A percentile compares a stretch with the other conserved stretches of the same genome.
These are phyloP conservation scores for Nitzschia palea DNA, from an alignment of 108 stramenopile species.

Conservation along the genomic window DNA sequence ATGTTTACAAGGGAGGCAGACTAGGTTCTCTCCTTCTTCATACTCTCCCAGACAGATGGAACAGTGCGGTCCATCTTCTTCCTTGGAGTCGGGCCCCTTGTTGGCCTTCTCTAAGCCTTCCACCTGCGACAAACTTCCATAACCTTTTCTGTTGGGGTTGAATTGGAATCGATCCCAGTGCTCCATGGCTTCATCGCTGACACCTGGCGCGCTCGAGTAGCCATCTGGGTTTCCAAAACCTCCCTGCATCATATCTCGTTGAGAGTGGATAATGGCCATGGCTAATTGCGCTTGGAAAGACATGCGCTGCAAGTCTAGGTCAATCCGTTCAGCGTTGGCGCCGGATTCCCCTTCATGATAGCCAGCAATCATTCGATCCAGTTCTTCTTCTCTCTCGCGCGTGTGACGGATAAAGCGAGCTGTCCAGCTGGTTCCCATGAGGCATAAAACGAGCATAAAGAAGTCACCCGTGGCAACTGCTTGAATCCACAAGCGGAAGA, in stretches of 20 bases:
- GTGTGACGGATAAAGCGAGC: conserved; percentile 62
- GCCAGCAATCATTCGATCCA: conserved; percentile 57
- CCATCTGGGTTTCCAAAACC: conserved; percentile 75
- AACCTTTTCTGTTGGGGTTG: conserved; percentile 28
- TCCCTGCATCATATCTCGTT: conserved; percentile 85
- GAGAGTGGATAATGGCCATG: conserved; percentile 86
- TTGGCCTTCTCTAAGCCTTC: conserved; percentile 21
- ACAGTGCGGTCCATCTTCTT: conserved; percentile 64
- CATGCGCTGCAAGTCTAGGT: conserved; percentile 50
- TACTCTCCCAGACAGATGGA: conserved; percentile 89
- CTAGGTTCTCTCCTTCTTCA: conserved; percentile 71
- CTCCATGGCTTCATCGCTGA: conserved; percentile 66
- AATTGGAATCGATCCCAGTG: conserved; percentile 72
- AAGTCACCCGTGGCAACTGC: conserved; percentile 63
- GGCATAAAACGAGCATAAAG: conserved; percentile 57
- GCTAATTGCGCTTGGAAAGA: conserved; percentile 90
- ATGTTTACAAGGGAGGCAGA: conserved; percentile 72
- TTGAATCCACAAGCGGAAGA: conserved; percentile 82
- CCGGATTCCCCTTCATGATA: conserved; percentile 33
- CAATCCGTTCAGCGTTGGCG: conserved; percentile 6
- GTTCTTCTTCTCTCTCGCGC: conserved; percentile 74
- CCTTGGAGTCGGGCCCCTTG: conserved; percentile 10
- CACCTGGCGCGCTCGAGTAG: conserved; percentile 44
- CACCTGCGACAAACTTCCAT: conserved; percentile 31
- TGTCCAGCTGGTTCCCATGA: conserved; percentile 72